Evolutionary conservation across 805 yeast species (phyloP).

Genomic region (Wickerhamiella nectarea): DNA sequence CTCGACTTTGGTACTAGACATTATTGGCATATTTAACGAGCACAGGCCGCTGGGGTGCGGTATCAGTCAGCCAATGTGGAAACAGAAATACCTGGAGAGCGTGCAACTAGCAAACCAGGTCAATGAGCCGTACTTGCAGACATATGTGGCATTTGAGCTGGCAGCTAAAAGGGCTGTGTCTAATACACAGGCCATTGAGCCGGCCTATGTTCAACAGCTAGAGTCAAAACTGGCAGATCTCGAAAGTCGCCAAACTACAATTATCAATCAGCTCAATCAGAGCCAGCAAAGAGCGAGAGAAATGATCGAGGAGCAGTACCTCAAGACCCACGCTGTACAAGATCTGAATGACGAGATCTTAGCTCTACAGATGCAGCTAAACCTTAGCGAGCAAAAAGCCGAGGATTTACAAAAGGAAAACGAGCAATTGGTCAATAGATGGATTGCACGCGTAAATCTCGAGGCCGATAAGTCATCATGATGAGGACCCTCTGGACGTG

Average conservation of each 20-base stretch:
- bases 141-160: neutral
- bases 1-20: no score
- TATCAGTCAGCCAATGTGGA: constrained; percentile 1
- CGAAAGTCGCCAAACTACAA: constrained; percentile 21
- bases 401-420: constrained; percentile 11
- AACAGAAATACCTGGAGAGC: neutral
- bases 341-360: constrained; percentile 55
- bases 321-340: constrained; percentile 44
- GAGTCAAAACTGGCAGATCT: constrained; percentile 22
- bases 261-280: constrained; percentile 19
- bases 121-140: neutral
- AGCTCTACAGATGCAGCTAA: constrained; percentile 44
- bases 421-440: neutral
- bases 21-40: no score
- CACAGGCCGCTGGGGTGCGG: neutral
- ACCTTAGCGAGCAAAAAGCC: constrained; percentile 28
- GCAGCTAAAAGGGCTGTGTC: constrained; percentile 3
- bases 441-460: neutral
- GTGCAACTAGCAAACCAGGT: neutral
- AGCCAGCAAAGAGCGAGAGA: constrained; percentile 17
- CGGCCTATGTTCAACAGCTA: constrained; percentile 12
- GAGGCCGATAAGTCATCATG: constrained; percentile 1
- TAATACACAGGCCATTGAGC: constrained; percentile 1
- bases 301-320: constrained; percentile 19
- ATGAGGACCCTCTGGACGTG: constrained; percentile 11